Percentiles rank a stretch among this genome's conserved stretches.
phyloP scores from a whole-genome alignment of 2,329 filamentous ascomycete species.

The Penicillium sp. region DNA sequence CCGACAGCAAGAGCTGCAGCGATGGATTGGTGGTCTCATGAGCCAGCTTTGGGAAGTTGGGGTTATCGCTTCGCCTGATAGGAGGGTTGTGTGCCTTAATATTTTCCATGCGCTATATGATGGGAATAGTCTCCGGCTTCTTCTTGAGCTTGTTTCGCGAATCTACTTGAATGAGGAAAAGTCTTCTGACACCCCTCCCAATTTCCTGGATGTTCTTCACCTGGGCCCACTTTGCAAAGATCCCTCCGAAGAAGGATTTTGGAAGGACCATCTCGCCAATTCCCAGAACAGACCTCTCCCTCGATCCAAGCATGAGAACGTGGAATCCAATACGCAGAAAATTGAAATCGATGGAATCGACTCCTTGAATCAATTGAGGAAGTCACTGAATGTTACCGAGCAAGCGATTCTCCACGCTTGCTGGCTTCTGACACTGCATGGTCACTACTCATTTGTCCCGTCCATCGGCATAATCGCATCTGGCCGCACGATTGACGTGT shows the following conservation, averaged over 20 bases:
- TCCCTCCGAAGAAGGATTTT: constrained; percentile 65
- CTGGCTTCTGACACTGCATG: constrained; percentile 69
- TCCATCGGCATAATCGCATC: constrained; percentile 78
- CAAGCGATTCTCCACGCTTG: constrained; percentile 77
- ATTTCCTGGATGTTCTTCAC: constrained; percentile 69
- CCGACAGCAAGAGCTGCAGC: constrained; percentile 42
- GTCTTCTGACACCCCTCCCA: constrained; percentile 37
- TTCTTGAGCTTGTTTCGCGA: constrained; percentile 63
- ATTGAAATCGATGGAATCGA: constrained; percentile 40
- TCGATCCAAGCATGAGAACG: constrained; percentile 12
- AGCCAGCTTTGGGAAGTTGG: constrained; percentile 39
- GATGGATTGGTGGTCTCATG: constrained; percentile 57
- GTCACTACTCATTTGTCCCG: constrained; percentile 51
- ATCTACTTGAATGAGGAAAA: constrained; percentile 51
- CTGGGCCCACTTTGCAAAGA: constrained; percentile 67
- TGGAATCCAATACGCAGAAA: constrained; percentile 18
- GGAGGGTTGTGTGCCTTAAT: constrained; percentile 60
- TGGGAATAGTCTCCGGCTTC: constrained; percentile 72
- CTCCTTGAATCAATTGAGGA: constrained; percentile 58
- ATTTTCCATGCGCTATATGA: constrained; percentile 91
- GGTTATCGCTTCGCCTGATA: constrained; percentile 30
- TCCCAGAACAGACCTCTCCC: constrained; percentile 28
- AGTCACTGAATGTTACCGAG: constrained; percentile 70
- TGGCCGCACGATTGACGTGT: constrained; percentile 72
- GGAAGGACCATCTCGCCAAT: constrained; percentile 61